phyloP scores from a whole-genome alignment of 805 yeast genomes.

The Kodamaea sagamina region DNA sequence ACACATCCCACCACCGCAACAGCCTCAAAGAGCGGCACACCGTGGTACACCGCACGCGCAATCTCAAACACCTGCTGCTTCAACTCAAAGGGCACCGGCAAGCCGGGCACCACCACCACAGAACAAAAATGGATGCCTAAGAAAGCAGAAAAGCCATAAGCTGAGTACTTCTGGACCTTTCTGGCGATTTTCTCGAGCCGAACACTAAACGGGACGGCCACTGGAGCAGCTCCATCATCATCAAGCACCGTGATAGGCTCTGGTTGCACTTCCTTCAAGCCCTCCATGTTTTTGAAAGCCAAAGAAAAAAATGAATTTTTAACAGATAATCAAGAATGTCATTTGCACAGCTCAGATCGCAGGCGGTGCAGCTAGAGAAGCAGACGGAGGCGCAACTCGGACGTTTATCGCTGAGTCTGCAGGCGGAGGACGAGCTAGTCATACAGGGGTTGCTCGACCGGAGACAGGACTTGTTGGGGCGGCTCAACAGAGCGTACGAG shows the following conservation, averaged over 20 bases:
- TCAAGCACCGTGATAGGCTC: constrained; percentile 6
- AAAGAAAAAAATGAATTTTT: background rate
- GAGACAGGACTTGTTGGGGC: constrained; percentile 55
- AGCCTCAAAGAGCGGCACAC: constrained; percentile 49
- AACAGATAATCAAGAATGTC: constrained; percentile 14
- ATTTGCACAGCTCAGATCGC: constrained; percentile 68
- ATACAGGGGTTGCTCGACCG: constrained; percentile 30
- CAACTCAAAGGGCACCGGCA: constrained; percentile 38
- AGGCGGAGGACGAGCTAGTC: constrained; percentile 26
- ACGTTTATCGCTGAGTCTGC: constrained; percentile 43
- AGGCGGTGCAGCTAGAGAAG: constrained; percentile 68
- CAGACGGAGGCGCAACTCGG: constrained; percentile 53
- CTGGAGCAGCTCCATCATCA: background rate
- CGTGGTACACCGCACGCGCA: constrained; percentile 62
- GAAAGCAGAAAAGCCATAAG: constrained; percentile 58
- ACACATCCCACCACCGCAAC: constrained; percentile 49
- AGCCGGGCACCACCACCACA: constrained; percentile 54
- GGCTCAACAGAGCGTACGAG: constrained; percentile 56
- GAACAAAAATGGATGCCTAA: constrained; percentile 57
- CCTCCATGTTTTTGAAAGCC: background rate
- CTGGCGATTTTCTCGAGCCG: constrained; percentile 5
- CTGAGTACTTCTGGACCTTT: constrained; percentile 58
- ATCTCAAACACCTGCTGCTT: constrained; percentile 59
- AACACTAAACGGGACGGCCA: background rate
- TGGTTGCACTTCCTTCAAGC: constrained; percentile 10